Percentiles rank a stretch among this genome's conserved stretches.
Evolutionary conservation across 768 basidiomycete genomes (phyloP).

Genomic region (Pseudohyphozyma bogoriensis): DNA sequence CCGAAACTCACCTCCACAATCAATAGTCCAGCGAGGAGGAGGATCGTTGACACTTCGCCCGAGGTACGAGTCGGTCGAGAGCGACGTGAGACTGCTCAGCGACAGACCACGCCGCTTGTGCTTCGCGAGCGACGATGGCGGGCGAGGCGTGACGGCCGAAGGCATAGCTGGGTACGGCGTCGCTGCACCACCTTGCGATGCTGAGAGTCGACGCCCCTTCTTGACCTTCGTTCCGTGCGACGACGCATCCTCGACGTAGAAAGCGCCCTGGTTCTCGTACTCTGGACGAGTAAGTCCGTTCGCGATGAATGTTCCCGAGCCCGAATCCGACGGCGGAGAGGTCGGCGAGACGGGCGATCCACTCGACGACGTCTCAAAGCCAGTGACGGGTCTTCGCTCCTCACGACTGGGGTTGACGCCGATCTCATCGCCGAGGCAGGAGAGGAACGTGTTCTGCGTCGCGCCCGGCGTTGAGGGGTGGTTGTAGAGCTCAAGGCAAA

Average conservation of each 20-base stretch:
- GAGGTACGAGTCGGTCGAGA: not conserved
- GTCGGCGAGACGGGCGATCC: not conserved
- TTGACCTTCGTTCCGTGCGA: conserved; percentile 23
- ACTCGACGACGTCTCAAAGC: too few species aligned
- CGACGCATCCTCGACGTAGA: conserved; percentile 3
- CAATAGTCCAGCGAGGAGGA: conserved; percentile 65
- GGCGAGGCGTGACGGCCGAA: conserved; percentile 34
- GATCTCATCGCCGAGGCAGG: conserved; percentile 87
- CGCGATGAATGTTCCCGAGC: not conserved
- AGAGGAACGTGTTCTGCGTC: conserved; percentile 69
- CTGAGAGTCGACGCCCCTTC: not conserved
- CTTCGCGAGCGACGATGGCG: conserved; percentile 62
- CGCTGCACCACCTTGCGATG: not conserved
- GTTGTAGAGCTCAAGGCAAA: conserved; percentile 67
- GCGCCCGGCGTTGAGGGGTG: conserved; percentile 49
- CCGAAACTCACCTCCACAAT: conserved; percentile 62
- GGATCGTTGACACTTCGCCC: not conserved
- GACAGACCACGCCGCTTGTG: conserved; percentile 12
- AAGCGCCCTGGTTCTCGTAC: not conserved
- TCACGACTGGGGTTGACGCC: conserved; percentile 80
- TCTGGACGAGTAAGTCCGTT: not conserved
- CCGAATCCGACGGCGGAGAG: not conserved
- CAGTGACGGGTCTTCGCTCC: conserved; percentile 30
- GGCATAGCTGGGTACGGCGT: not conserved
- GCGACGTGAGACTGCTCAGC: not conserved